A percentile compares a stretch with the other conserved stretches of the same genome.
These are phyloP conservation scores for Datura wrightii DNA, from an alignment of 257 asterid species.

Conservation along the genomic window DNA sequence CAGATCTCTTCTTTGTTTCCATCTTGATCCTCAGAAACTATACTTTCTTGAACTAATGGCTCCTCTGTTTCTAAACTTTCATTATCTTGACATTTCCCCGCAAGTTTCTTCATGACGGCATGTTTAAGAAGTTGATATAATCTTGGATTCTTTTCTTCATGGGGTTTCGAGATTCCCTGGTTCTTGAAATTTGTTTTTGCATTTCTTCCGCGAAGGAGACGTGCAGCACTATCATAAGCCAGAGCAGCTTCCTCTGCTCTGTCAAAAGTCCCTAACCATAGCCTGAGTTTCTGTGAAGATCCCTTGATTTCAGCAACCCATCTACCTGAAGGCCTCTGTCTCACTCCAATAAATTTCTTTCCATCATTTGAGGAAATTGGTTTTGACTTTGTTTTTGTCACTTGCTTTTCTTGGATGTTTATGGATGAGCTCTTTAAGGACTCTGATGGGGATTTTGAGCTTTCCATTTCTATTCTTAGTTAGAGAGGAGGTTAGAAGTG, in stretches of 20 bases:
- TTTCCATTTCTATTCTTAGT: slow-evolving; percentile 28
- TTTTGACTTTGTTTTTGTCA: background rate
- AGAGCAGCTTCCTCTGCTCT: slow-evolving; percentile 49
- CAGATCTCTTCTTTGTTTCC: slow-evolving; percentile 13
- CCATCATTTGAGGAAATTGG: background rate
- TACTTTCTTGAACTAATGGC: background rate
- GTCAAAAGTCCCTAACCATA: slow-evolving; percentile 52
- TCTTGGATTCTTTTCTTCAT: slow-evolving; percentile 46
- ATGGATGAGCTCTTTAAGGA: slow-evolving; percentile 18
- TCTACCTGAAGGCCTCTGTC: slow-evolving; percentile 52
- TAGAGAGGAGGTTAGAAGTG: background rate
- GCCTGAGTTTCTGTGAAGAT: slow-evolving; percentile 44
- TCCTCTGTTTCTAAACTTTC: slow-evolving; percentile 18
- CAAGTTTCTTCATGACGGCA: slow-evolving; percentile 42
- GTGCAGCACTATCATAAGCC: slow-evolving; percentile 50
- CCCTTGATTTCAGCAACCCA: slow-evolving; percentile 53
- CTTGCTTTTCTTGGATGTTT: slow-evolving; percentile 17
- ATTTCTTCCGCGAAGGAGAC: slow-evolving; percentile 43
- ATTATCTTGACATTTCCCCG: slow-evolving; percentile 15
- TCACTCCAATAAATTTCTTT: slow-evolving; percentile 43
- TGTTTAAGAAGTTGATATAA: slow-evolving; percentile 40
- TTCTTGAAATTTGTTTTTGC: slow-evolving; percentile 47
- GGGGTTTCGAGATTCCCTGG: slow-evolving; percentile 10
- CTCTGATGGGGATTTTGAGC: slow-evolving; percentile 31
- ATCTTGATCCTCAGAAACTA: background rate